phyloP scores from a whole-genome alignment of 805 yeast genomes.

The Phaffomyces opuntiae region DNA sequence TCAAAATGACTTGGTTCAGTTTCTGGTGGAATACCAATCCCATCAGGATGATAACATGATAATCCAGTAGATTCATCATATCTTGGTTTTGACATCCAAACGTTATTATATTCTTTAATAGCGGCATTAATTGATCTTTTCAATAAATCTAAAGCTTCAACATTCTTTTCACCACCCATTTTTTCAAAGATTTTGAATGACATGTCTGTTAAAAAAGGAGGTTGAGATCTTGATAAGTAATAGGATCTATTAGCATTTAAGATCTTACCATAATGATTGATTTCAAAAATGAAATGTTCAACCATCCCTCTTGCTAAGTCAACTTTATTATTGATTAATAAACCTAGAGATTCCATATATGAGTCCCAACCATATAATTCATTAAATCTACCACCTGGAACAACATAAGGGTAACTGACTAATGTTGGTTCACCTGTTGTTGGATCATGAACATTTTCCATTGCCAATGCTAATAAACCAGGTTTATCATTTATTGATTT shows the following conservation, averaged over 20 bases:
- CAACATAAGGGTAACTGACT: slow-evolving; percentile 77
- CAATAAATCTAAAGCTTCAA: slow-evolving; percentile 54
- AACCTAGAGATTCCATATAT: slow-evolving; percentile 83
- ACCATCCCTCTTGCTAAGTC: slow-evolving; percentile 86
- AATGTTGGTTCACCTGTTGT: slow-evolving; percentile 41
- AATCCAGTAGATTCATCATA: slow-evolving; percentile 67
- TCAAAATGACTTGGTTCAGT: slow-evolving; percentile 87
- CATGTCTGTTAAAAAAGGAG: slow-evolving; percentile 95
- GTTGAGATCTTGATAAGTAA: slow-evolving; percentile 88
- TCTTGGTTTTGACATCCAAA: slow-evolving; percentile 77
- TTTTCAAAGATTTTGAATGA: slow-evolving; percentile 60
- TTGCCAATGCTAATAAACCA: slow-evolving; percentile 78
- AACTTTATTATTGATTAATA: slow-evolving; percentile 56
- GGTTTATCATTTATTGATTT: slow-evolving; percentile 74
- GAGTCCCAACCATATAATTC: slow-evolving; percentile 99
- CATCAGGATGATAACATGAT: slow-evolving; percentile 86
- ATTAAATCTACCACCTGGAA: slow-evolving; percentile 96
- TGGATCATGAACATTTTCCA: slow-evolving; percentile 47
- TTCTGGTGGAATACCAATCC: slow-evolving; percentile 93
- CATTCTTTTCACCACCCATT: slow-evolving; percentile 40
- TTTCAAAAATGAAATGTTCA: slow-evolving; percentile 86
- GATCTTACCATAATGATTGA: slow-evolving; percentile 84
- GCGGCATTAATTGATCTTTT: slow-evolving; percentile 67
- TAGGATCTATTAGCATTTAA: slow-evolving; percentile 91
- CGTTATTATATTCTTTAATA: slow-evolving; percentile 72